Evolutionary conservation across 257 asterid genomes (phyloP), one percentile per base, ranked within the genome.

Genomic region (Solanum bukasovii): DNA sequence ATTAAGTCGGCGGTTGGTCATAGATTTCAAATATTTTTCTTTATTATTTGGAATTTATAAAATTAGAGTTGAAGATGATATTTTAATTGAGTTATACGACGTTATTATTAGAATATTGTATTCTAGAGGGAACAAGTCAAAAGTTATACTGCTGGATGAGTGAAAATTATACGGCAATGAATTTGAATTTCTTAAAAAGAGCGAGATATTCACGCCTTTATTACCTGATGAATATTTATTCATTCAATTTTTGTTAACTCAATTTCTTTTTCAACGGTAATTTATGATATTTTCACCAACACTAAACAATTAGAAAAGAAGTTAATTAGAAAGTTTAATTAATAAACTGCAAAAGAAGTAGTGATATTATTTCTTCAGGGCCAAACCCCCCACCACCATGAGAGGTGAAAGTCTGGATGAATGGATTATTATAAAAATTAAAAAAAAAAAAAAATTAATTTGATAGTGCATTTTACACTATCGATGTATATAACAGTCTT

Each of bases 151-250:
- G 5, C 0, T 67, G 10, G 2, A 67, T 25, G 1, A 6, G 9
- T 27, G 21, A 12, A 63, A 5, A 63, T n/a, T 63, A 63, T 12
- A 25, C 1, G 0, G 0, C 2, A 27, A 27, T 3, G 1, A 3
- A 5, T 31, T 67, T 5, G 20, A 67, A 67, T 67, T 5, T 63
- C 63, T 52, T 52, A 52, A 52, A 46, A 0, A 16, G 1, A 23
- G 3, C 3, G 1, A 63, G 3, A 63, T 63, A 63, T 10, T 2
- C 0, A 0, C 6, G 7, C 3, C 9, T 63, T 12, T 0, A 1
- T 46, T 46, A 63, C 3, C 13, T 63, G 1, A 63, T 63, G 3
- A 63, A n/a, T n/a, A 63, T 63, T 61, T 23, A 63, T 63, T 59
- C 0, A 52, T 16, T 52, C 9, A 56, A 56, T 56, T 56, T 56